Base-by-base conservation (phyloP, 2,329 filamentous ascomycete species). In the Beauveria sp. region DNA sequence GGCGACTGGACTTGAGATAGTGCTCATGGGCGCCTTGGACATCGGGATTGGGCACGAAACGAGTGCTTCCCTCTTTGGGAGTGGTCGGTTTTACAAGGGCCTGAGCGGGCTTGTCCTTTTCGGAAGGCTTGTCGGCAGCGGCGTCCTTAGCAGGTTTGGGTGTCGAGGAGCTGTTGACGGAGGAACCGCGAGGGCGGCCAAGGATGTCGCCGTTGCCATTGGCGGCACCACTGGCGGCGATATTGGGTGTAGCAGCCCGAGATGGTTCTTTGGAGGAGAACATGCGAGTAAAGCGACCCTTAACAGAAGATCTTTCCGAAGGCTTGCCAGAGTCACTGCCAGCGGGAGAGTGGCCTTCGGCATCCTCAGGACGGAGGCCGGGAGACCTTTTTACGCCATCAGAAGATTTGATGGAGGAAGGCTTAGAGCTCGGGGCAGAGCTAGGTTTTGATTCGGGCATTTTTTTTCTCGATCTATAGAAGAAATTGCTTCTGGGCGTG, bases 1-100 rank as follows among this genome's bases (percentile, higher is more conserved):
- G 86, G 72, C 91, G 91, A 64, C 90, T 90, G 64, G 90, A 93
- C 77, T 91, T 95, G 65, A 99, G 85, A 68, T 91, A 86, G 73
- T 99, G 95, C 69, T 90, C 88, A 70, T 99, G 95, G 42, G 86
- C 83, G 65, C 90, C 90, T 65, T 88, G 78, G 7, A 77, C 74
- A 6, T 82, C 80, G 24, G 77, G 66, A 61, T 80, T 78, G 49
- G 77, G 56, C 31, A 81, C 75, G 70, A 84, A 88, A 66, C 85
- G 82, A 65, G 81, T 77, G 10, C 74, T 71, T 26, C 71, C 65
- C 50, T 79, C 76, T 59, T 75, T 72, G 53, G 67, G 64, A 9
- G 70, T 64, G 9, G 70, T 59, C 1, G 70, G 53, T 55, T 73
- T 72, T 43, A 69, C 67, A 12, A 72, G 50, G 42, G 28, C 40